A percentile compares a stretch with the other conserved stretches of the same genome.
phyloP scores from a whole-genome alignment of 2,329 filamentous ascomycete species.

The Alternaria dauci region DNA sequence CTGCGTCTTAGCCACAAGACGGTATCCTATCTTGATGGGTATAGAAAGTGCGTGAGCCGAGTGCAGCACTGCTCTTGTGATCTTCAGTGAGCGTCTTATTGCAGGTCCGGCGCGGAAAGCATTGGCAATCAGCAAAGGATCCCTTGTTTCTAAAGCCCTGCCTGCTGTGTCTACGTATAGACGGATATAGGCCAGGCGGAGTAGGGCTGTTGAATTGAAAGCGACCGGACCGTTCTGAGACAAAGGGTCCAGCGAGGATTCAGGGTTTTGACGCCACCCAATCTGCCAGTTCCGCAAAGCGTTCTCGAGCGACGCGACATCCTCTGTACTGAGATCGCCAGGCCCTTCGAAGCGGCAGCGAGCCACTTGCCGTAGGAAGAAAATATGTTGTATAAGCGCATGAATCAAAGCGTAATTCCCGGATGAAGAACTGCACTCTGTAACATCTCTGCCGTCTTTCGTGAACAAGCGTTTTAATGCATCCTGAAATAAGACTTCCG shows the following conservation, averaged over 20 bases:
- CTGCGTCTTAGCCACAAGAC: constrained; percentile 52
- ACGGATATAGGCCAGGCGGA: constrained; percentile 69
- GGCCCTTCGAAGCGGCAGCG: constrained; percentile 45
- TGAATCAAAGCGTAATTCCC: constrained; percentile 78
- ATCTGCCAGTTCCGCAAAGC: constrained; percentile 55
- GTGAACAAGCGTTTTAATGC: constrained; percentile 47
- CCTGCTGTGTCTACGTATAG: constrained; percentile 72
- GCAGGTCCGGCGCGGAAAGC: constrained; percentile 67
- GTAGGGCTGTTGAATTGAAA: constrained; percentile 70
- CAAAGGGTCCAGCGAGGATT: constrained; percentile 58
- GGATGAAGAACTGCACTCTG: constrained; percentile 42
- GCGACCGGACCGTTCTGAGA: constrained; percentile 68
- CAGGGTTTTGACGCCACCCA: constrained; percentile 52
- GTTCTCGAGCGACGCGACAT: constrained; percentile 54
- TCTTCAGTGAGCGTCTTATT: constrained; percentile 65
- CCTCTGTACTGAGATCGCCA: constrained; percentile 47
- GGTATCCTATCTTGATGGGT: constrained; percentile 64
- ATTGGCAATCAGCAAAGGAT: constrained; percentile 68
- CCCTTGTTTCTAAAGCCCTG: constrained; percentile 70
- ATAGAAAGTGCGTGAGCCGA: constrained; percentile 74
- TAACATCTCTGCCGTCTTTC: constrained; percentile 42
- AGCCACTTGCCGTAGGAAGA: constrained; percentile 67
- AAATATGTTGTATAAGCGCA: constrained; percentile 75
- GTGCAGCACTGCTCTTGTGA: constrained; percentile 72
- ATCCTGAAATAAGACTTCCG: constrained; percentile 43